Base-by-base conservation (phyloP, 176 grass and related monocot species). In the Juncus effusus region DNA sequence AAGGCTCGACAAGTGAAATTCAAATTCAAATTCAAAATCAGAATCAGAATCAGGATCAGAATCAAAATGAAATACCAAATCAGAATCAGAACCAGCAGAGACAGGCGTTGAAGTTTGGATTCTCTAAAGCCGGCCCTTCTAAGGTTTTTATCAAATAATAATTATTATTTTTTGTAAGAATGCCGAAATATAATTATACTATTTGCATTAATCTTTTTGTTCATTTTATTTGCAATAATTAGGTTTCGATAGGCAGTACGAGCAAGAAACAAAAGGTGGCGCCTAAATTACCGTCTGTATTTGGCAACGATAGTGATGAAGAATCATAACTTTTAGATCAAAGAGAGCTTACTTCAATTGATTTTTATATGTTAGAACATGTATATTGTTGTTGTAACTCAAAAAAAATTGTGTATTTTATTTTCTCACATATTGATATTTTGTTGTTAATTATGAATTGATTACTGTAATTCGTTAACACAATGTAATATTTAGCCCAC, bases 31-130 rank as follows among this genome's bases (percentile, higher is more conserved):
- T 62, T 74, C 40, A 38, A 40, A 67, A 44, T 47, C 77, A 67
- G 47, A 53, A 39, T 35, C 70, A 10, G 16, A 63, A 50, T 69
- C 40, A n/a, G n/a, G n/a, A n/a, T n/a, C n/a, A n/a, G n/a, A n/a
- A n/a, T n/a, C n/a, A n/a, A n/a, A n/a, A n/a, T n/a, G n/a, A n/a
- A n/a, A n/a, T n/a, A n/a, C n/a, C n/a, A n/a, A n/a, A n/a, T n/a
- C n/a, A n/a, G 54, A 84, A 73, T 62, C 85, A 89, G 71, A 86
- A 92, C 75, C 88, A 97, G 45, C 88, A 97, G 45, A 82, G 93
- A 7, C 72, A 71, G 68, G 42, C 88, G 3, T 76, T 97, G 67
- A 97, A 97, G 72, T 97, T 97, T 76, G 93, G 93, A 16, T 97
- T 97, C 70, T 89, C 93, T 62, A 91, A 36, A 68, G 79, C 73